These are phyloP conservation scores for Calonectria fujianensis DNA, from an alignment of 2,329 filamentous ascomycete species.

Conservation along the genomic window DNA sequence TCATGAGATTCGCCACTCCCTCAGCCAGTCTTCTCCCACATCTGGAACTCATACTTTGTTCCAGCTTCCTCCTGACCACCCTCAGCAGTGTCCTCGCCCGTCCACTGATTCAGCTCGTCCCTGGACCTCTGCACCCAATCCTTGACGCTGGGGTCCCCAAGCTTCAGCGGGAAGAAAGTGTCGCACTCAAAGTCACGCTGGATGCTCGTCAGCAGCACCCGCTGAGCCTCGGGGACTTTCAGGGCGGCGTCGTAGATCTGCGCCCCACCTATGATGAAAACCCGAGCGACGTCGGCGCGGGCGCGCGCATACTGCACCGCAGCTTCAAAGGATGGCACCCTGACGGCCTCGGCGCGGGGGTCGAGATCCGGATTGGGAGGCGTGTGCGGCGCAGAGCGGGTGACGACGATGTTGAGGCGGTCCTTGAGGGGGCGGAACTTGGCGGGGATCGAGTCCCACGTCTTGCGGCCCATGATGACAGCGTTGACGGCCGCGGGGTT, in stretches of 20 bases:
- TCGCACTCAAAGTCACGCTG: constrained; percentile 84
- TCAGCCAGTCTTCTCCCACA: constrained; percentile 77
- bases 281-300: constrained; percentile 69
- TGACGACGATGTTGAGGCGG: constrained; percentile 89
- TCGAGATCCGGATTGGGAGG: constrained; percentile 35
- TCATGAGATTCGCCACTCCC: constrained; percentile 38
- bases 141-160: constrained; percentile 64
- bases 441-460: constrained; percentile 91
- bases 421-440: constrained; percentile 86
- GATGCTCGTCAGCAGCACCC: constrained; percentile 83
- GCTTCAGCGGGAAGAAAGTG: constrained; percentile 80
- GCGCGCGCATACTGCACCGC: constrained; percentile 70
- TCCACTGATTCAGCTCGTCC: constrained; percentile 76
- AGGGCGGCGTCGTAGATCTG: constrained; percentile 88
- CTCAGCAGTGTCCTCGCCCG: constrained; percentile 77
- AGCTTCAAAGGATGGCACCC: constrained; percentile 74
- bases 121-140: constrained; percentile 74
- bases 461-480: constrained; percentile 98
- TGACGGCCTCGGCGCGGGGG: constrained; percentile 67
- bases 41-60: constrained; percentile 81
- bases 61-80: constrained; percentile 78
- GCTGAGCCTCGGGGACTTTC: constrained; percentile 71
- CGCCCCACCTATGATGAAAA: constrained; percentile 93
- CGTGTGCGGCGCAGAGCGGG: constrained; percentile 66
- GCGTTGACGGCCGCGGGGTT: constrained; percentile 73